Conservation (phyloP, 2,329 filamentous ascomycete species). For the Microcera coccophila region DNA sequence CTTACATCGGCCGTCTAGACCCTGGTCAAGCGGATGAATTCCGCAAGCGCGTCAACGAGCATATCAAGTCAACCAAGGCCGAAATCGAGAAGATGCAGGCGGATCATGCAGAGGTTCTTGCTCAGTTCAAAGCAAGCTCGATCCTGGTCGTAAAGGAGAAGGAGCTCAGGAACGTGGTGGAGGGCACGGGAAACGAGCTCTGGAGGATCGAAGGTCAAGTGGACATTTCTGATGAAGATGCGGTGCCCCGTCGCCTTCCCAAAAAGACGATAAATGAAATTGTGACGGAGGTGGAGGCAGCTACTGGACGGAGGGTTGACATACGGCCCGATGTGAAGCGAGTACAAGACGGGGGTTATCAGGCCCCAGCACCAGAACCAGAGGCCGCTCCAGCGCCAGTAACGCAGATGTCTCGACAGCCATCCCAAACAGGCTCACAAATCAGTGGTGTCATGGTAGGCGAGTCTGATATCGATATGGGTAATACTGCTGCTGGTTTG, state of each 20-base stretch:
- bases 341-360: slow-evolving; percentile 72
- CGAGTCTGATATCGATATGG: slow-evolving; percentile 63
- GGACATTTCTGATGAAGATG: slow-evolving; percentile 48
- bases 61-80: slow-evolving; percentile 66
- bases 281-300: slow-evolving; percentile 67
- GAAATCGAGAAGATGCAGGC: slow-evolving; percentile 84
- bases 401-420: slow-evolving; percentile 47
- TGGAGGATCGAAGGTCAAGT: slow-evolving; percentile 60
- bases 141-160: slow-evolving; percentile 70
- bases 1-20: slow-evolving; percentile 62
- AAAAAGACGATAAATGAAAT: slow-evolving; percentile 66
- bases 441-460: slow-evolving; percentile 53
- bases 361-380: slow-evolving; percentile 55
- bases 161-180: slow-evolving; percentile 63
- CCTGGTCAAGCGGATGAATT: slow-evolving; percentile 79
- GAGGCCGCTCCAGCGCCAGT: slow-evolving; percentile 27
- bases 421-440: slow-evolving; percentile 54
- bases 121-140: slow-evolving; percentile 67
- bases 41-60: slow-evolving; percentile 68
- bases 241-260: slow-evolving; percentile 31
- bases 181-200: slow-evolving; percentile 56
- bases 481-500: slow-evolving; percentile 59
- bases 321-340: slow-evolving; percentile 63
- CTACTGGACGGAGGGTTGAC: slow-evolving; percentile 63
- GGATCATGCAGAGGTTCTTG: slow-evolving; percentile 71